Evolutionary conservation across 2,329 filamentous ascomycete species (phyloP).

Genomic region (Fusarium solani-melongenae): DNA sequence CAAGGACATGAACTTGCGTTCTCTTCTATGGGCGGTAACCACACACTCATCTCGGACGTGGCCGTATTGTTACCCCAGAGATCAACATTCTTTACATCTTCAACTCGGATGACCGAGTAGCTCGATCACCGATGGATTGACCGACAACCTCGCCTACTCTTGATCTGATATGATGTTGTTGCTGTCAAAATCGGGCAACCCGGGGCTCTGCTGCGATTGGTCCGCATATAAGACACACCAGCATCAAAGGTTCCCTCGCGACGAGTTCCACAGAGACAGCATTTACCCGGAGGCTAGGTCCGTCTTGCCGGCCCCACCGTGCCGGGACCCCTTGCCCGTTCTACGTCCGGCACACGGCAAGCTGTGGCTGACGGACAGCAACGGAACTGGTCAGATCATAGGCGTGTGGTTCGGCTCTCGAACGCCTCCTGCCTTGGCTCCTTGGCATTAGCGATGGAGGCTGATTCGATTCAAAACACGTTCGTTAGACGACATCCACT

Average conservation of each 20-base stretch:
- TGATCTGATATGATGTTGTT: conserved; percentile 7
- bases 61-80: not conserved
- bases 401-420: conserved; percentile 11
- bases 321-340: not conserved
- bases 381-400: conserved; percentile 18
- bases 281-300: conserved; percentile 24
- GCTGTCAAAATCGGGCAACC: conserved; percentile 3
- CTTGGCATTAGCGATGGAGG: not conserved
- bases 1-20: not conserved
- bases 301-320: not conserved
- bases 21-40: not conserved
- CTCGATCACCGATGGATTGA: not conserved
- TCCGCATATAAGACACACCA: conserved; percentile 14
- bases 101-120: not conserved
- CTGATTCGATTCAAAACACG: not conserved
- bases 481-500: not conserved
- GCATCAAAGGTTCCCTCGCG: conserved; percentile 11
- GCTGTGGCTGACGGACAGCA: conserved; percentile 7
- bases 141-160: not conserved
- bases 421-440: not conserved
- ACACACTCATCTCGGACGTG: not conserved
- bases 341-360: conserved; percentile 1
- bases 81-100: not conserved
- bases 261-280: not conserved
- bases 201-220: conserved; percentile 15